Conservation (phyloP, 176 grass and related monocot species). For the Rhipidocladum racemiflorum region DNA sequence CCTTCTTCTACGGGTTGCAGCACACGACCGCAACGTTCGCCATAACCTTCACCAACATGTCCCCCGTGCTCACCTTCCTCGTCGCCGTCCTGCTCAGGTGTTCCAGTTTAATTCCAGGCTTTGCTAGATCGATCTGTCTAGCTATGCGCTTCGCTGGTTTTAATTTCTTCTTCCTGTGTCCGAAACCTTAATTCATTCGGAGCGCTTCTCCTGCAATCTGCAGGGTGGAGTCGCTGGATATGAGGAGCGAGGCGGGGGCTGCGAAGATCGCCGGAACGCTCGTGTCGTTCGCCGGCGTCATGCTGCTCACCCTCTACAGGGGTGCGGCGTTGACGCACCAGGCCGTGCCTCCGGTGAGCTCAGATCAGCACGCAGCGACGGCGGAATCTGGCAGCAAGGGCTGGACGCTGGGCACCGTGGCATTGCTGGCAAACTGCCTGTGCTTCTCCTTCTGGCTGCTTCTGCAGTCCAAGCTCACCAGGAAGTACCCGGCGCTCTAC, state of each 20-base stretch:
- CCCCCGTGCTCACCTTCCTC: conserved; percentile 81
- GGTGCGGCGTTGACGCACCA: not conserved
- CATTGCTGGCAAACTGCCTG: conserved; percentile 62
- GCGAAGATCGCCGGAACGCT: too few species aligned
- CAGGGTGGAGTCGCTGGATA: too few species aligned
- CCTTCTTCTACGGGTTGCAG: conserved; percentile 66
- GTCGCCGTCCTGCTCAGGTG: conserved; percentile 58
- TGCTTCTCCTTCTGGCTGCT: conserved; percentile 84
- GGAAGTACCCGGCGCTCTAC: conserved; percentile 84
- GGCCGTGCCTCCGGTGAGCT: not conserved
- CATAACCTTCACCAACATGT: conserved; percentile 72
- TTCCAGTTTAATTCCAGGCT: too few species aligned
- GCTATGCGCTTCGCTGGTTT: not conserved
- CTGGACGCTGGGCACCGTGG: conserved; percentile 68
- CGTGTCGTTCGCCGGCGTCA: too few species aligned
- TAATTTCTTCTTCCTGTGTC: not conserved
- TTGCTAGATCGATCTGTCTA: too few species aligned
- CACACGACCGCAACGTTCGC: conserved; percentile 73
- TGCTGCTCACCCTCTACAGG: too few species aligned
- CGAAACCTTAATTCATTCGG: conserved; percentile 8
- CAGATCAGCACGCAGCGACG: conserved; percentile 12
- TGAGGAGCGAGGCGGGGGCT: too few species aligned
- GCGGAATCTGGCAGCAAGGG: conserved; percentile 32
- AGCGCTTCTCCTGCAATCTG: too few species aligned
- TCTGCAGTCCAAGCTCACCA: conserved; percentile 68